Percentiles rank a stretch among this genome's conserved stretches.
Evolutionary conservation across 805 yeast genomes (phyloP).

Genomic region (Ogataea polymorpha): DNA sequence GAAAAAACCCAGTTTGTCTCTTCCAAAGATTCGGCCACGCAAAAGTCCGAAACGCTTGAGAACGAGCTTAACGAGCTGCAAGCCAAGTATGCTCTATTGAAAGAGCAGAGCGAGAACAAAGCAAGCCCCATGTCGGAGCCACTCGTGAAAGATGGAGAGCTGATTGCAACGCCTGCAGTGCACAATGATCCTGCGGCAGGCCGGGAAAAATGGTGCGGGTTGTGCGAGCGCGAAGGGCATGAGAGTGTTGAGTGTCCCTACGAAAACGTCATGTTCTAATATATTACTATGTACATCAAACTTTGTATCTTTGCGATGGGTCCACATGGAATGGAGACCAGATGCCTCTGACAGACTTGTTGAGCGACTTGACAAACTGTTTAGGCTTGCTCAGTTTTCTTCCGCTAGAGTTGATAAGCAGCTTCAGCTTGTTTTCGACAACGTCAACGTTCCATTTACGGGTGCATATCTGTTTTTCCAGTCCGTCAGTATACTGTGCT

Average conservation of each 20-base stretch:
- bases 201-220: slow-evolving; percentile 81
- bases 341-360: slow-evolving; percentile 86
- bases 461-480: slow-evolving; percentile 54
- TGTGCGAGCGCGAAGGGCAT: slow-evolving; percentile 90
- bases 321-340: slow-evolving; percentile 95
- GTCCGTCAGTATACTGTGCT: slow-evolving; percentile 51
- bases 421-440: slow-evolving; percentile 61
- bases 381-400: slow-evolving; percentile 55
- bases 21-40: background rate
- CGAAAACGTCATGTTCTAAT: slow-evolving; percentile 42
- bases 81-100: background rate
- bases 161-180: slow-evolving; percentile 46
- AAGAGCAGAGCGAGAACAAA: background rate
- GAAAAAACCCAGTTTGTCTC: background rate
- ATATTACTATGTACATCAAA: slow-evolving; percentile 30
- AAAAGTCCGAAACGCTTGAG: background rate
- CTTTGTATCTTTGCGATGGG: slow-evolving; percentile 45
- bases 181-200: slow-evolving; percentile 70
- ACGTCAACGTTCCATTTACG: slow-evolving; percentile 63
- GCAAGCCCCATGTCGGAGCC: background rate
- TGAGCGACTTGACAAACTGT: slow-evolving; percentile 76
- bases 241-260: slow-evolving; percentile 85
- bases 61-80: background rate
- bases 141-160: slow-evolving; percentile 17
- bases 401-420: slow-evolving; percentile 70